Base-by-base conservation (phyloP, 768 basidiomycete species). In the Solioccasus polychromus region DNA sequence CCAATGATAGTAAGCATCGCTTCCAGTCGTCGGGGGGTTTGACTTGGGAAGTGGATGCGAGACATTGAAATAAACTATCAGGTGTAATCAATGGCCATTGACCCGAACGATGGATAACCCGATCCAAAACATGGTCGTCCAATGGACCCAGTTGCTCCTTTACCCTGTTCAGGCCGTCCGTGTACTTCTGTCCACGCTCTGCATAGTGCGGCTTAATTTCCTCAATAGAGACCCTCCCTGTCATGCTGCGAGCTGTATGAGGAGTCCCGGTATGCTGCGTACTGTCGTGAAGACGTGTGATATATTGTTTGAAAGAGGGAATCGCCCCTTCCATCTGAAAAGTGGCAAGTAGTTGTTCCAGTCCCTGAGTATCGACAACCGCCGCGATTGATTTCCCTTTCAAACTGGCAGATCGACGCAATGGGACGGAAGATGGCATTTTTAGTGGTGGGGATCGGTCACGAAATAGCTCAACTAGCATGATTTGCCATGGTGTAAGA, bases 21-120 rank as follows among this genome's bases (percentile, higher is more conserved):
- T 37, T 26, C 71, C 71, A 73, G 14, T 40, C n/a, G 9, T 34
- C 20, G 5, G 53, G 35, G 11, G 63, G 34, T 5, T 2, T 7
- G 7, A n/a, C 47, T 2, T 22, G 22, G 10, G 55, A 53, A 11
- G 52, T 39, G 58, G 30, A 31, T 31, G 30, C 30, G 14, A 31
- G 30, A 15, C 30, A 31, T 11, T 11, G 30, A 9, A 31, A 31
- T 5, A 31, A 15, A 31, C 5, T 31, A 31, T 31, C 7, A 4
- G 30, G 30, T 11, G 30, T 31, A 4, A 31, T 31, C 15, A 4
- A 15, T 31, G 30, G 30, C 30, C 30, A 31, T 15, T 31, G 30
- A 15, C 30, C 30, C 30, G 30, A 31, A 9, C 11, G 30, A 31
- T 31, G 11, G 4, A 31, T 9, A 31, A 15, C 39, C n/a, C 24